Evolutionary conservation across 2,329 filamentous ascomycete species (phyloP), one percentile per base, ranked within the genome.

Genomic region (Alternaria consortialis): DNA sequence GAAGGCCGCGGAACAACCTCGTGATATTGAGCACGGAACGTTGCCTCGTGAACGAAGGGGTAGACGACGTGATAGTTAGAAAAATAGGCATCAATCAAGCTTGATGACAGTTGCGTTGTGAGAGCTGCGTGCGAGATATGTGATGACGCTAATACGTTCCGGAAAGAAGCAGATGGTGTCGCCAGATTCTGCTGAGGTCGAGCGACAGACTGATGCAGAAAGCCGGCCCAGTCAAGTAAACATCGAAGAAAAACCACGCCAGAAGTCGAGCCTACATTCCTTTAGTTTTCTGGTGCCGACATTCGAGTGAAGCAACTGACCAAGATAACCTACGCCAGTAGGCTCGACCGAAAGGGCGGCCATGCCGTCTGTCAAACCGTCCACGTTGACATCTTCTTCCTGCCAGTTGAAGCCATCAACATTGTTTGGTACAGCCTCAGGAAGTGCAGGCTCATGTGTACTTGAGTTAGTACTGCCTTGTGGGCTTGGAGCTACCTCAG

Each of bases 391-490:
- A 31, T 67, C 62, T 20, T 70, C 67, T 50, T 71, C 70, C 48
- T 70, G 60, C 68, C 68, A 72, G 23, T 69, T 71, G 46, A 72
- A 72, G 6, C 70, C 68, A 62, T 72, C 70, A 29, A 67, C 70
- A 37, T 53, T 64, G 36, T 51, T 71, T 3, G 70, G 70, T 0
- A 72, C 70, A n/a, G 70, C 70, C 44, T 72, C 70, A 17, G 67
- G 70, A 29, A 72, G 61, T 2, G 68, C 57, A 36, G 67, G 67
- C 32, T 71, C 68, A 42, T 54, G 59, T 44, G 56, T 20, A 29
- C 37, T 48, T 54, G 61, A 62, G 27, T 52, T 53, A 36, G 61
- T 40, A 48, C 63, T 55, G 47, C 62, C 40, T 47, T 63, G 60
- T 27, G 66, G 66, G 43, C 64, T 71, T 20, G 60, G 51, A 31